Conservation (phyloP, 208 protist genomes). For the Leishmania gerbilli region DNA sequence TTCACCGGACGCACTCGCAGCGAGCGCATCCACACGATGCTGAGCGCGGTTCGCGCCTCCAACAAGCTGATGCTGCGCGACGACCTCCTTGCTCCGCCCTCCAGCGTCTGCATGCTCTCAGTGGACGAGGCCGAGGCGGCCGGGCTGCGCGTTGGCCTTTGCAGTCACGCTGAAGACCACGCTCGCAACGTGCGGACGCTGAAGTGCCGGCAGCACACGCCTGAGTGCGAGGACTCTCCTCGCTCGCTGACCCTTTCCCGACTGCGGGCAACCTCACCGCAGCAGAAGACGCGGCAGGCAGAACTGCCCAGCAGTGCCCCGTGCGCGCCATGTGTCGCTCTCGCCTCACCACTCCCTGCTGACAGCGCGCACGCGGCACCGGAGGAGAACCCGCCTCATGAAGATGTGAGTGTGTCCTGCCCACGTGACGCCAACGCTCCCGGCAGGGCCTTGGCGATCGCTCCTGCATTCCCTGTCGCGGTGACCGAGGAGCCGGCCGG, state of each 20-base stretch:
- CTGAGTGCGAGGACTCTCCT: conserved; percentile 5
- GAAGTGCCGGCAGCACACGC: background rate
- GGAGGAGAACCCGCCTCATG: conserved; percentile 7
- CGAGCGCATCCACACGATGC: conserved; percentile 23
- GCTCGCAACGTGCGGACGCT: conserved; percentile 4
- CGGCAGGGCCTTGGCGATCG: background rate
- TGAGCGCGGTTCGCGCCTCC: conserved; percentile 14
- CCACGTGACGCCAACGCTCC: background rate
- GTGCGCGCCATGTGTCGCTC: background rate
- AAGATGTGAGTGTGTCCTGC: conserved; percentile 11
- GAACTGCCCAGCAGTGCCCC: conserved; percentile 4
- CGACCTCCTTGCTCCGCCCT: conserved; percentile 18
- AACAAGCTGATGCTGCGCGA: conserved; percentile 24
- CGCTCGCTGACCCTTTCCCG: background rate
- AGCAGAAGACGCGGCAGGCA: conserved; percentile 1
- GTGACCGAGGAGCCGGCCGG: background rate
- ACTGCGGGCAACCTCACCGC: conserved; percentile 19
- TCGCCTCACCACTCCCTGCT: conserved; percentile 8
- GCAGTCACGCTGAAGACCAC: conserved; percentile 21
- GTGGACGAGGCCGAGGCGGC: conserved; percentile 22
- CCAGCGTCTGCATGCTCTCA: conserved; percentile 17
- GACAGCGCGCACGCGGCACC: conserved; percentile 12
- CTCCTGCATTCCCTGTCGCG: background rate
- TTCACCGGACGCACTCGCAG: conserved; percentile 17
- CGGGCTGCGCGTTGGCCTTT: conserved; percentile 24